Conservation (phyloP, 768 basidiomycete species). For the Trametes gibbosa region DNA sequence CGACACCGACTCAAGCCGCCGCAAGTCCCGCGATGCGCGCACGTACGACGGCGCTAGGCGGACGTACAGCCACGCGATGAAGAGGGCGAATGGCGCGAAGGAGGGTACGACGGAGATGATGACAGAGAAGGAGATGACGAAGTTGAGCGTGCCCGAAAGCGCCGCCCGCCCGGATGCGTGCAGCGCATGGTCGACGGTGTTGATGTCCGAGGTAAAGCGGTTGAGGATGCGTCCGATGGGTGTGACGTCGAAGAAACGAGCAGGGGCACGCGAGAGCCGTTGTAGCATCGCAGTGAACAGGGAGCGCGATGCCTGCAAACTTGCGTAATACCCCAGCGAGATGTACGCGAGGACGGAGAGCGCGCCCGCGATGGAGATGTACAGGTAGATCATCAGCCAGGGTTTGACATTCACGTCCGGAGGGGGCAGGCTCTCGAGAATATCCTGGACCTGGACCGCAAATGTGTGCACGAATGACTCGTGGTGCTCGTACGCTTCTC, state of each 20-base stretch:
- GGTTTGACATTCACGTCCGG: slow-evolving; percentile 60
- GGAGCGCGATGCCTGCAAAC: slow-evolving; percentile 61
- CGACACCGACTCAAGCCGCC: slow-evolving; percentile 63
- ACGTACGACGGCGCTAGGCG: slow-evolving; percentile 62
- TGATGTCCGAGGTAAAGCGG: slow-evolving; percentile 72
- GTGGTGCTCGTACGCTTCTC: slow-evolving; percentile 56
- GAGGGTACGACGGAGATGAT: slow-evolving; percentile 61
- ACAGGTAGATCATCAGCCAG: slow-evolving; percentile 64
- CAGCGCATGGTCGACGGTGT: slow-evolving; percentile 65
- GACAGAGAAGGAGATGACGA: slow-evolving; percentile 60
- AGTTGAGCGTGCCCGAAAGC: slow-evolving; percentile 56
- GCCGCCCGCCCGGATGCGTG: slow-evolving; percentile 54
- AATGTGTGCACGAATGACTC: slow-evolving; percentile 3
- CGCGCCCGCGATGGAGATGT: slow-evolving; percentile 60
- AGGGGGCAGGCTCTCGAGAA: slow-evolving; percentile 52
- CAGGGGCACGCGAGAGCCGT: slow-evolving; percentile 58
- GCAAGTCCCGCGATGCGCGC: slow-evolving; percentile 60
- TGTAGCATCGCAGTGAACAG: slow-evolving; percentile 55
- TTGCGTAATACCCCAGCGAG: slow-evolving; percentile 63
- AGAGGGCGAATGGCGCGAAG: slow-evolving; percentile 62
- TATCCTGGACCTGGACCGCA: background rate
- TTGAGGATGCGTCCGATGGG: slow-evolving; percentile 79
- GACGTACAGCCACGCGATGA: slow-evolving; percentile 70
- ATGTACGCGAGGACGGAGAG: slow-evolving; percentile 53
- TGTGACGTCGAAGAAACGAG: slow-evolving; percentile 70